Conservation (phyloP, 805 yeast genomes). For the Ogataea ganodermae region DNA sequence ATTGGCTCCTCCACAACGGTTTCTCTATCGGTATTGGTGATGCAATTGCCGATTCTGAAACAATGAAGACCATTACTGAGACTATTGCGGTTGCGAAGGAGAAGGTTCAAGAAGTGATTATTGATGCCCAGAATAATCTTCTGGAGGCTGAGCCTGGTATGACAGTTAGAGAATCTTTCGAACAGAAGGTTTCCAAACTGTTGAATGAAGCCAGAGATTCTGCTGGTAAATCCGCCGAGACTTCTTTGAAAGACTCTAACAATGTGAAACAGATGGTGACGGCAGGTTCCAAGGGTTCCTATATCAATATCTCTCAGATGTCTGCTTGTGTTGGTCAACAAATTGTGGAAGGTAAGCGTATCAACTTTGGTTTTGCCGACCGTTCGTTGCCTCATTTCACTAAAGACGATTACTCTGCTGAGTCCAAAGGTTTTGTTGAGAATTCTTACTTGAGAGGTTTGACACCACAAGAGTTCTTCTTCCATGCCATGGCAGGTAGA, state of each 20-base stretch:
- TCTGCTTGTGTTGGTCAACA: conserved; percentile 99
- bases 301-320: conserved; percentile 98
- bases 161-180: conserved; percentile 98
- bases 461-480: conserved; percentile 97
- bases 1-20: conserved; percentile 94
- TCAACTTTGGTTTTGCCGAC: conserved; percentile 95
- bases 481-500: conserved; percentile 99
- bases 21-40: conserved; percentile 99
- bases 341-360: conserved; percentile 99
- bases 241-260: conserved; percentile 88
- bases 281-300: conserved; percentile 99
- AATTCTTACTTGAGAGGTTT: conserved; percentile 96
- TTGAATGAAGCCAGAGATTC: conserved; percentile 98
- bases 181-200: conserved; percentile 93
- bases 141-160: conserved; percentile 98
- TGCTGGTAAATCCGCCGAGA: conserved; percentile 98
- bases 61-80: conserved; percentile 91
- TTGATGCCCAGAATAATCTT: conserved; percentile 86
- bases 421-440: conserved; percentile 96
- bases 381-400: conserved; percentile 97
- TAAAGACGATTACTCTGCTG: conserved; percentile 97
- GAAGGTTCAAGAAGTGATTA: conserved; percentile 90
- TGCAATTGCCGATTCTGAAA: conserved; percentile 96
- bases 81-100: conserved; percentile 92
- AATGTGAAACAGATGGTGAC: conserved; percentile 99